A percentile compares a stretch with the other conserved stretches of the same genome.
Conservation (phyloP, 345 rosid genomes). For the Populus tremula region DNA sequence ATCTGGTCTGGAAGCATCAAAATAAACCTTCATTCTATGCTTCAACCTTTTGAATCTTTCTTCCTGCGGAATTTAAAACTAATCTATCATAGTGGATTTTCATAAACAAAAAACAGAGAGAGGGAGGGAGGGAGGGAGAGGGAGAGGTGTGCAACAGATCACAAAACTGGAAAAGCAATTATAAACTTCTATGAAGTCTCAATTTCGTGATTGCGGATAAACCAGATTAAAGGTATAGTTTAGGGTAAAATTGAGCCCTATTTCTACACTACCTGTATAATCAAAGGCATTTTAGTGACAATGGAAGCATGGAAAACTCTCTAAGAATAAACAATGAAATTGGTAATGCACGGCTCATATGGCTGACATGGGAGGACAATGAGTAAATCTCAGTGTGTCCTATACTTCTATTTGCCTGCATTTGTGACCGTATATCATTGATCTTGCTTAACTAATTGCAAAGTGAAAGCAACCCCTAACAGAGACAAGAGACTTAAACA, state of each 20-base stretch:
- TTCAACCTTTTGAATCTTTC: constrained; percentile 69
- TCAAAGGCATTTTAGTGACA: not conserved
- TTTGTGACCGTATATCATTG: not conserved
- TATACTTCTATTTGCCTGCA: not conserved
- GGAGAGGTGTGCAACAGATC: not conserved
- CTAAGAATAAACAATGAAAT: too few species aligned
- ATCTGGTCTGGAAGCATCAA: constrained; percentile 66
- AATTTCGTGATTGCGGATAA: not conserved
- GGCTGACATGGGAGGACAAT: not conserved
- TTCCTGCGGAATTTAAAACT: constrained; percentile 44
- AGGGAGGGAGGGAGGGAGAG: too few species aligned
- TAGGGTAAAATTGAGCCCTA: not conserved
- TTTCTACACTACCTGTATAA: not conserved
- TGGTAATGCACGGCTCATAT: not conserved
- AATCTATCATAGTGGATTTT: not conserved
- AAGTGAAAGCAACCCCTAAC: not conserved
- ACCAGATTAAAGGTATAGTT: not conserved
- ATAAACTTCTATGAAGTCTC: not conserved
- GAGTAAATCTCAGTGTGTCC: not conserved
- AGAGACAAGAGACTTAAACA: not conserved
- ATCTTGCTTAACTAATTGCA: not conserved
- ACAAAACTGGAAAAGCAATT: not conserved
- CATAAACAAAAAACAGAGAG: not conserved
- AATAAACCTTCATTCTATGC: constrained; percentile 67
- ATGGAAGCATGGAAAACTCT: not conserved